Evolutionary conservation across 441 rosid species (phyloP).

Genomic region (Populus hybrid): DNA sequence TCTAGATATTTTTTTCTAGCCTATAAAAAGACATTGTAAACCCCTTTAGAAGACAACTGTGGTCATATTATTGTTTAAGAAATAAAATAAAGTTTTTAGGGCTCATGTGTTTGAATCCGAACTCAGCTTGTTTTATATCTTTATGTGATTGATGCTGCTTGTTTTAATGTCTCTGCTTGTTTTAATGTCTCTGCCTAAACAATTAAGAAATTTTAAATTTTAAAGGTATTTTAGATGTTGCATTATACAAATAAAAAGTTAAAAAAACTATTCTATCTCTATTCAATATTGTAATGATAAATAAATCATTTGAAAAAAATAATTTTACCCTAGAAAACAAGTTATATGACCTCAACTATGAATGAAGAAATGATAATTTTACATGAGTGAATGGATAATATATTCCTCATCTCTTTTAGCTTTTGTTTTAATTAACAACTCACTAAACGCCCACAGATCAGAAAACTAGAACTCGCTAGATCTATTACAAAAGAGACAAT

Average conservation of each 20-base stretch:
- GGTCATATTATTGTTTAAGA: neutral
- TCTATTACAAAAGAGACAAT: neutral
- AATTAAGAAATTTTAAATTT: too few species aligned
- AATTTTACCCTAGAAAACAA: neutral
- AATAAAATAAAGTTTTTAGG: too few species aligned
- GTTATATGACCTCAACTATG: neutral
- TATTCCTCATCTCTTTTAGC: neutral
- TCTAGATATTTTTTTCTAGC: too few species aligned
- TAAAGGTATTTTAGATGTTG: neutral
- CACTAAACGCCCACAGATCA: neutral
- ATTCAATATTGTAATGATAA: too few species aligned
- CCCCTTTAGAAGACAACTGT: neutral
- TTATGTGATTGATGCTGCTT: accelerated
- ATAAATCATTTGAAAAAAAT: too few species aligned
- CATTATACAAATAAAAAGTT: too few species aligned
- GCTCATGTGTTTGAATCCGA: neutral
- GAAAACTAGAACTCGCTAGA: neutral
- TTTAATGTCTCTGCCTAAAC: accelerated
- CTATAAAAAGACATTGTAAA: too few species aligned
- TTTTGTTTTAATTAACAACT: neutral
- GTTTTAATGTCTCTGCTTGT: accelerated
- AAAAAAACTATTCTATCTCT: too few species aligned
- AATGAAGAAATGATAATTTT: too few species aligned
- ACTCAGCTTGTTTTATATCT: too few species aligned
- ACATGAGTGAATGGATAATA: neutral